These are phyloP conservation scores for Yamadazyma blattariae DNA, from an alignment of 1,139 yeast genomes.

Conservation along the genomic window DNA sequence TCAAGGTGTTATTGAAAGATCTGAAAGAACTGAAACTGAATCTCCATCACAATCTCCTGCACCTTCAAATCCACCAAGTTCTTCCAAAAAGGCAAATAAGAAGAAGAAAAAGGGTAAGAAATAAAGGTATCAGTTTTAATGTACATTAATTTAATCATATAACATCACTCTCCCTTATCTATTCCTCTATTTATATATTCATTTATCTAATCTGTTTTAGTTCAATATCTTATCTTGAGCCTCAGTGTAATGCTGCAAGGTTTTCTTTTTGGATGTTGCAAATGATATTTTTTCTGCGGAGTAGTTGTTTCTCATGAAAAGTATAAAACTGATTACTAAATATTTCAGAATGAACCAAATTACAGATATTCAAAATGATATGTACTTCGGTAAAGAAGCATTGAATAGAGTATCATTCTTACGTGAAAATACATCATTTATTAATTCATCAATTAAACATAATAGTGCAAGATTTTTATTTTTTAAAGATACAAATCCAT, in stretches of 20 bases:
- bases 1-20: conserved; percentile 56
- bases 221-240: too few species aligned
- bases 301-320: too few species aligned
- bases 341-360: conserved; percentile 18
- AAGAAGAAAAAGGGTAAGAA: conserved; percentile 50
- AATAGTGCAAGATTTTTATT: conserved; percentile 58
- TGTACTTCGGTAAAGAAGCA: conserved; percentile 53
- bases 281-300: too few species aligned
- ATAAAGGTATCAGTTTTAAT: conserved; percentile 18
- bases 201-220: too few species aligned
- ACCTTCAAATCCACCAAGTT: conserved; percentile 15
- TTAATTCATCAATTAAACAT: conserved; percentile 50
- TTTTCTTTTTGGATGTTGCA: too few species aligned
- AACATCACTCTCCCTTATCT: neutral
- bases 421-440: conserved; percentile 62
- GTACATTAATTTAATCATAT: neutral
- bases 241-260: too few species aligned
- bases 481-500: conserved; percentile 35
- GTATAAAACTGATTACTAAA: conserved; percentile 8
- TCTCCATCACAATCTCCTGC: conserved; percentile 15
- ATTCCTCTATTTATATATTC: neutral
- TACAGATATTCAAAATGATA: conserved; percentile 27
- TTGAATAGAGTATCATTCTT: conserved; percentile 80
- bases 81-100: conserved; percentile 22
- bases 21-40: conserved; percentile 8